phyloP scores from a whole-genome alignment of 2,329 filamentous ascomycete species.

The Microcyclosporella mali region DNA sequence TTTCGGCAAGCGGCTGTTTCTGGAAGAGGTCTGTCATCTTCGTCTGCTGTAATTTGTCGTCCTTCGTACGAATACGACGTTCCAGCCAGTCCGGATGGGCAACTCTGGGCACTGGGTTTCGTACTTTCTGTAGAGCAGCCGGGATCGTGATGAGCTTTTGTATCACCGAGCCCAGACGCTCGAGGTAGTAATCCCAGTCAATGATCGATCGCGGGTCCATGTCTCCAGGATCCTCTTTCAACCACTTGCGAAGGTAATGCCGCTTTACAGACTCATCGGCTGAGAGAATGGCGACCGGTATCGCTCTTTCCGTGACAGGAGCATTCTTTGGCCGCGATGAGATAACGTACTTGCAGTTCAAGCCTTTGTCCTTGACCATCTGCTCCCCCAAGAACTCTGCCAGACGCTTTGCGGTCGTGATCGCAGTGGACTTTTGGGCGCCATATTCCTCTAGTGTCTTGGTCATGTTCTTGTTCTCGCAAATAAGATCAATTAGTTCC shows the following conservation, averaged over 20 bases:
- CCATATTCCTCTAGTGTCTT: constrained; percentile 98
- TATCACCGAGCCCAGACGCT: constrained; percentile 92
- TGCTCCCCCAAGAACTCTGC: constrained; percentile 96
- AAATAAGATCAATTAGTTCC: constrained; percentile 98
- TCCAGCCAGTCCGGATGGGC: constrained; percentile 96
- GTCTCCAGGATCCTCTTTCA: constrained; percentile 84
- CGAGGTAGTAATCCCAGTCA: constrained; percentile 96
- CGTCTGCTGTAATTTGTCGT: constrained; percentile 96
- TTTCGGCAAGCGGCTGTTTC: constrained; percentile 66
- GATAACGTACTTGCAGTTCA: constrained; percentile 99
- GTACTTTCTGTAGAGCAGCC: constrained; percentile 87
- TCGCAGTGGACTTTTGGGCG: constrained; percentile 93
- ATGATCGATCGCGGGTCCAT: constrained; percentile 86
- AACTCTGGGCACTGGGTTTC: constrained; percentile 89
- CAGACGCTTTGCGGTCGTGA: constrained; percentile 89
- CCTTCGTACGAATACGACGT: constrained; percentile 85
- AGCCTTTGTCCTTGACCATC: constrained; percentile 98
- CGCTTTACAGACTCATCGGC: constrained; percentile 83
- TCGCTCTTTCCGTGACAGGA: constrained; percentile 87
- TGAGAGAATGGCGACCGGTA: constrained; percentile 95
- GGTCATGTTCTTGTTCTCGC: constrained; percentile 95
- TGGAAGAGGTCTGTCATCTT: constrained; percentile 92
- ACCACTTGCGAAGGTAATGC: constrained; percentile 87
- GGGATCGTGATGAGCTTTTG: constrained; percentile 99
- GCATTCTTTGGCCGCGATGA: constrained; percentile 78